These are phyloP conservation scores for Citrus reticulata DNA, from an alignment of 345 rosid species.

Conservation along the genomic window DNA sequence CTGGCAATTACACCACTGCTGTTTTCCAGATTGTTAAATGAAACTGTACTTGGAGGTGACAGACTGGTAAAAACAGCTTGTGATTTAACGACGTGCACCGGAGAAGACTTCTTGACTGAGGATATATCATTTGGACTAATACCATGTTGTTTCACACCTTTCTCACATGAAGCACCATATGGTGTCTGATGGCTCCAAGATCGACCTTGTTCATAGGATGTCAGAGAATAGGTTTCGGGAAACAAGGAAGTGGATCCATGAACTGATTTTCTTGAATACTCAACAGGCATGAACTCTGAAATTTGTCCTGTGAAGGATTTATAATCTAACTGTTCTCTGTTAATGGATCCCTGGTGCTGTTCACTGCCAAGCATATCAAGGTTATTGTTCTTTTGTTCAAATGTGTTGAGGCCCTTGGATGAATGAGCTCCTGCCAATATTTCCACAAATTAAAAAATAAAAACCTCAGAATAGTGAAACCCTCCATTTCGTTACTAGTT, in stretches of 20 bases:
- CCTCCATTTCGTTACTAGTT: not conserved
- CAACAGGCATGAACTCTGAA: conserved; percentile 24
- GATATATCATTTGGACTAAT: conserved; percentile 12
- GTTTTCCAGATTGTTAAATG: conserved; percentile 9
- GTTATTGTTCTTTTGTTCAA: conserved; percentile 29
- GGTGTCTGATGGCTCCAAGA: conserved; percentile 28
- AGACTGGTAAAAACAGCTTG: conserved; percentile 20
- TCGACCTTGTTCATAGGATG: conserved; percentile 24
- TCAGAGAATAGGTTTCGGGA: conserved; percentile 29
- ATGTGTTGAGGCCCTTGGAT: conserved; percentile 22
- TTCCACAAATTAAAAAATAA: not conserved
- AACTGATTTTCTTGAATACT: conserved; percentile 27
- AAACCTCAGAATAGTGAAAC: not conserved
- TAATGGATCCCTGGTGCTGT: conserved; percentile 27
- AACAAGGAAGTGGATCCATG: conserved; percentile 31
- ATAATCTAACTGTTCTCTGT: conserved; percentile 20
- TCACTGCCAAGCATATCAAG: conserved; percentile 26
- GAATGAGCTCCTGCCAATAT: conserved; percentile 39
- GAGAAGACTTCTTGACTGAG: conserved; percentile 18
- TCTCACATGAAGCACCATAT: conserved; percentile 21
- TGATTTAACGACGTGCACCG: conserved; percentile 21
- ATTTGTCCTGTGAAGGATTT: conserved; percentile 32
- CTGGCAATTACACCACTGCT: conserved; percentile 7
- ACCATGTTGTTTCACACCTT: conserved; percentile 17
- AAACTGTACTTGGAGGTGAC: conserved; percentile 10